Conservation (phyloP, 139 green algal genomes). For the Protoeuglena noctilucae region DNA sequence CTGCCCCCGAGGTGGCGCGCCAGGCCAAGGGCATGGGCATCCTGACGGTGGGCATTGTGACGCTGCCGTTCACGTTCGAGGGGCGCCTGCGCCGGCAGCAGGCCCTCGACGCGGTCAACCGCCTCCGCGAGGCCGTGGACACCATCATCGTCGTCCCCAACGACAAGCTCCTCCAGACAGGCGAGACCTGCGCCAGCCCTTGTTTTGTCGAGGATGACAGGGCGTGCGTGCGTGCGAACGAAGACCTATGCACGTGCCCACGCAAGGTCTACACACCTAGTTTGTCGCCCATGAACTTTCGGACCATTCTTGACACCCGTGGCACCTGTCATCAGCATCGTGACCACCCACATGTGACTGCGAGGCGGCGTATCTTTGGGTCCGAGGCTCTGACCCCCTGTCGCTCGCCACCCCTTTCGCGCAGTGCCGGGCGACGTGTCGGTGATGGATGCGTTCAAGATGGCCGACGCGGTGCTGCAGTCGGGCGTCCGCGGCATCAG, state of each 20-base stretch:
- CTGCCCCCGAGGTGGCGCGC: slow-evolving; percentile 71
- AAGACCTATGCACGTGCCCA: too few species aligned
- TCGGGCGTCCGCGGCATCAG: slow-evolving; percentile 89
- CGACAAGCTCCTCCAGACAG: slow-evolving; percentile 33
- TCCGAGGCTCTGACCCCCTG: too few species aligned
- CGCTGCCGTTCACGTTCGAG: slow-evolving; percentile 89
- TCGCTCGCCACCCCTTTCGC: too few species aligned
- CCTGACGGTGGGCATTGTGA: slow-evolving; percentile 84
- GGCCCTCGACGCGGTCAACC: slow-evolving; percentile 57
- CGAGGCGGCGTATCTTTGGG: too few species aligned
- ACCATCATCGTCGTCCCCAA: slow-evolving; percentile 85
- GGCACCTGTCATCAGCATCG: too few species aligned
- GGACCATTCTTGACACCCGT: too few species aligned
- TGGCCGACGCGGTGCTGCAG: slow-evolving; percentile 90
- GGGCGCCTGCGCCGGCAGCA: slow-evolving; percentile 37
- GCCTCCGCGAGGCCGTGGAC: slow-evolving; percentile 53
- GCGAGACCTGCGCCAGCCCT: background rate
- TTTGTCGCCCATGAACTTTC: too few species aligned
- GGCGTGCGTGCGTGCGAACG: too few species aligned
- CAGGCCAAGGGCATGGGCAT: slow-evolving; percentile 55
- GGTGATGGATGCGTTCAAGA: slow-evolving; percentile 82
- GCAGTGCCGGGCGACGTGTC: slow-evolving; percentile 12
- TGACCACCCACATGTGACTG: too few species aligned
- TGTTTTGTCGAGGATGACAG: too few species aligned
- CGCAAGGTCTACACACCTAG: too few species aligned